Evolutionary conservation across 192 early-diverging fungal species (phyloP).

Genomic region (Coemansia sp.): DNA sequence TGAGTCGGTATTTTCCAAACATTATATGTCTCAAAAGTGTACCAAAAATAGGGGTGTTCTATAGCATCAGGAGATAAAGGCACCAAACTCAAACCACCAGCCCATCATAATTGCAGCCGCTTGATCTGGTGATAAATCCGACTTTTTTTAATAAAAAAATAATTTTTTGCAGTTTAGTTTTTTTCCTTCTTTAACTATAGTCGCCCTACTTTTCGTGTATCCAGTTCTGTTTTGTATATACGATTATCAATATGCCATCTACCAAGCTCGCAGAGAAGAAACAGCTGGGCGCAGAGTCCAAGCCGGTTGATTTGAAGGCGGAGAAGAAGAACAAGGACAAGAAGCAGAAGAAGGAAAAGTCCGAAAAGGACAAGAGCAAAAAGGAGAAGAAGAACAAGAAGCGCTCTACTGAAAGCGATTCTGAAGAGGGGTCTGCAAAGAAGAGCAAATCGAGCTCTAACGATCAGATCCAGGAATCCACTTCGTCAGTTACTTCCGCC

Average conservation of each 20-base stretch:
- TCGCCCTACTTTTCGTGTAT: conserved; percentile 2
- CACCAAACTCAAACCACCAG: too few species aligned
- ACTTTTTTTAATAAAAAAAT: neutral
- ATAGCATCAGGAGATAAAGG: neutral
- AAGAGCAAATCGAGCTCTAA: conserved; percentile 29
- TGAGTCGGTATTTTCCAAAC: neutral
- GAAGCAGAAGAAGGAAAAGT: conserved; percentile 24
- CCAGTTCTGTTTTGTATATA: conserved; percentile 17
- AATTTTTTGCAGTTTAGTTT: conserved; percentile 8
- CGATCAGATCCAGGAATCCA: neutral
- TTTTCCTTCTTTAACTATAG: conserved; percentile 19
- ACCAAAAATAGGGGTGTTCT: neutral
- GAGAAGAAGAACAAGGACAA: conserved; percentile 10
- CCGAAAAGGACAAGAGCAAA: conserved; percentile 32
- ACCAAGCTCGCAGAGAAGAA: conserved; percentile 5
- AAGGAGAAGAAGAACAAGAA: conserved; percentile 38
- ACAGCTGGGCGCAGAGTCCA: conserved; percentile 1
- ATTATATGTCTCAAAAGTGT: conserved; percentile 1
- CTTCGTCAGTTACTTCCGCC: conserved; percentile 18
- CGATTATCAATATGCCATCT: conserved; percentile 2
- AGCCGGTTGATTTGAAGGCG: conserved; percentile 3
- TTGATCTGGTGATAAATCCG: conserved; percentile 2
- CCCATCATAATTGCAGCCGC: neutral
- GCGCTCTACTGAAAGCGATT: conserved; percentile 22
- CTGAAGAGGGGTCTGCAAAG: conserved; percentile 21